These are phyloP conservation scores for Fagopyrum tataricum DNA, from an alignment of 148 eudicot genomes.

Conservation along the genomic window DNA sequence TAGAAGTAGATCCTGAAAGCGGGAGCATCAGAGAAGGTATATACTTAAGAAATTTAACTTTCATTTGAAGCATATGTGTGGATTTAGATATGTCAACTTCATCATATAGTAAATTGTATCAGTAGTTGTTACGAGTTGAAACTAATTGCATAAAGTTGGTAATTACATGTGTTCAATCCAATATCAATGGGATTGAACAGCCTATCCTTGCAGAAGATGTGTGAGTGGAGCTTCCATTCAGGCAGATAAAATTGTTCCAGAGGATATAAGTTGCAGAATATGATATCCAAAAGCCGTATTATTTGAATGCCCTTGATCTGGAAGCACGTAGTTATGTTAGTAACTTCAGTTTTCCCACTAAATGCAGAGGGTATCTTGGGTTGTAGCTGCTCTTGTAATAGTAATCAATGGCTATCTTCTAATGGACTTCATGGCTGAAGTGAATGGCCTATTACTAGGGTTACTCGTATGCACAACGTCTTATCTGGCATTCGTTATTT, in stretches of 20 bases:
- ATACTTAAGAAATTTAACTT: conserved; percentile 4
- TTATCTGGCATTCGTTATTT: conserved; percentile 39
- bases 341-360: neutral
- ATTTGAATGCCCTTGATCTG: neutral
- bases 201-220: neutral
- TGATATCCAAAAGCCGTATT: neutral
- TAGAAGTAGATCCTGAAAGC: conserved; percentile 27
- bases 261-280: neutral
- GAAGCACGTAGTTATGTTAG: neutral
- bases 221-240: neutral
- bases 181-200: conserved; percentile 4
- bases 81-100: neutral
- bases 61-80: neutral
- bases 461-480: conserved; percentile 27
- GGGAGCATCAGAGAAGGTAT: conserved; percentile 16
- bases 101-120: neutral
- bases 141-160: neutral
- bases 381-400: conserved; percentile 50
- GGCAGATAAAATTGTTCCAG: neutral
- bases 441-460: conserved; percentile 42
- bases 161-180: conserved; percentile 16
- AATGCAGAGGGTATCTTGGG: conserved; percentile 50
- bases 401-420: conserved; percentile 56
- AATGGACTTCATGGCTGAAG: conserved; percentile 45
- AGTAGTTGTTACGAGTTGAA: neutral